phyloP scores from a whole-genome alignment of 139 green algal species.

The Chlorella sp. region DNA sequence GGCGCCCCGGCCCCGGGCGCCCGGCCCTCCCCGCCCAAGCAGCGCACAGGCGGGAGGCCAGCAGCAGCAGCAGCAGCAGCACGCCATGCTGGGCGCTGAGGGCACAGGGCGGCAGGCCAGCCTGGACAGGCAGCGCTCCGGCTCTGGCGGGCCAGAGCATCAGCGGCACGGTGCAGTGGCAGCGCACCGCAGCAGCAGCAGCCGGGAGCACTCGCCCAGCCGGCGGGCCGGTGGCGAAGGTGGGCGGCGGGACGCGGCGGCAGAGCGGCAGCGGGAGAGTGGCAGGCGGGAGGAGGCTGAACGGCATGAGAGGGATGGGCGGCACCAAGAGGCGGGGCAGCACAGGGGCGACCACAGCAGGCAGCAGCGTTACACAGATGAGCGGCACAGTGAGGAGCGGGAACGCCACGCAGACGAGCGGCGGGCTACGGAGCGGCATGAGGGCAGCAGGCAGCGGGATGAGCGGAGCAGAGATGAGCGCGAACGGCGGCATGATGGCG shows the following conservation, averaged over 20 bases:
- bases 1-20: not conserved
- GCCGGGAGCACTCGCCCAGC: no score
- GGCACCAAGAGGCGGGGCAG: not conserved
- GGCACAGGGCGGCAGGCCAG: no score
- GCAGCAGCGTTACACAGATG: not conserved
- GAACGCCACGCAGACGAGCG: not conserved
- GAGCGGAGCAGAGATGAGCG: not conserved
- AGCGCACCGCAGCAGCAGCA: no score
- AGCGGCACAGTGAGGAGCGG: no score
- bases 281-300: no score
- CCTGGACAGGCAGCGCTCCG: no score
- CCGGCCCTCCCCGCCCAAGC: not conserved
- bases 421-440: not conserved
- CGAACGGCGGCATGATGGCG: not conserved
- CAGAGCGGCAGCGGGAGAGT: no score
- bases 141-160: no score
- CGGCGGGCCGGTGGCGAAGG: no score
- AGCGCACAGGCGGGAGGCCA: not conserved
- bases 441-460: not conserved
- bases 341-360: not conserved
- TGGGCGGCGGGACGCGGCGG: no score
- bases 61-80: not conserved
- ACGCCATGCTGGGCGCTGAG: not conserved
- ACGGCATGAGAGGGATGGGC: no score
- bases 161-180: no score